A percentile compares a stretch with the other conserved stretches of the same genome.
phyloP scores from a whole-genome alignment of 805 yeast genomes.

The Lipomyces anomalus region DNA sequence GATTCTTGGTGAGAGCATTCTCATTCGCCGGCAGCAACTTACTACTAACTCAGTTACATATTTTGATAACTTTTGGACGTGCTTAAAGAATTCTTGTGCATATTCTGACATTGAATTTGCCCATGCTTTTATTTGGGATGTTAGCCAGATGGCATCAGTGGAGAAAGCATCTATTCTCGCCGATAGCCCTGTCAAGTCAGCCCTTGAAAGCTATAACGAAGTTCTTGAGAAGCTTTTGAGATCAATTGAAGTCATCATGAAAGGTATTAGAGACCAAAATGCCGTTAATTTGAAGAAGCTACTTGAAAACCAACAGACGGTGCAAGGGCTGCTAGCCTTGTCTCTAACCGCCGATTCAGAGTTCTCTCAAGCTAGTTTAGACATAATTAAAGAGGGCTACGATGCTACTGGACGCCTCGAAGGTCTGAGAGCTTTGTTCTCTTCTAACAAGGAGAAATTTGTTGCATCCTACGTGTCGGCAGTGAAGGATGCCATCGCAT shows the following conservation, averaged over 20 bases:
- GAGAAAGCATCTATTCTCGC: background rate
- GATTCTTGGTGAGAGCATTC: constrained; percentile 7
- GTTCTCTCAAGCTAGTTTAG: constrained; percentile 63
- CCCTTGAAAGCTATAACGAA: background rate
- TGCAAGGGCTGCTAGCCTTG: constrained; percentile 53
- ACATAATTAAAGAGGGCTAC: constrained; percentile 66
- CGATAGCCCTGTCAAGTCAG: background rate
- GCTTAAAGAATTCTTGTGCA: background rate
- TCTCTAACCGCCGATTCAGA: constrained; percentile 55
- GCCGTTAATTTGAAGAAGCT: constrained; percentile 14
- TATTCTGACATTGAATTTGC: background rate
- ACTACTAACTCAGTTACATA: background rate
- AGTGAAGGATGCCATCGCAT: constrained; percentile 34
- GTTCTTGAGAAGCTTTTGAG: constrained; percentile 3
- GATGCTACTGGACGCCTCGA: constrained; percentile 77
- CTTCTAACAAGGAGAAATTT: constrained; percentile 40
- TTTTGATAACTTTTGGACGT: background rate
- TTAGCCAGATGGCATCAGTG: background rate
- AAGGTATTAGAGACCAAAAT: constrained; percentile 13
- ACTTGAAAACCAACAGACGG: constrained; percentile 5
- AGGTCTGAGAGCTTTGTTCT: constrained; percentile 55
- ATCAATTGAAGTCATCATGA: constrained; percentile 10
- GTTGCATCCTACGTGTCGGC: constrained; percentile 46
- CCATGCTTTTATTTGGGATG: background rate
- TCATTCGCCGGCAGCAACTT: constrained; percentile 12